Percentiles rank a stretch among this genome's conserved stretches.
Conservation (phyloP, 2,329 filamentous ascomycete genomes). For the Aspergillus carbonarius region DNA sequence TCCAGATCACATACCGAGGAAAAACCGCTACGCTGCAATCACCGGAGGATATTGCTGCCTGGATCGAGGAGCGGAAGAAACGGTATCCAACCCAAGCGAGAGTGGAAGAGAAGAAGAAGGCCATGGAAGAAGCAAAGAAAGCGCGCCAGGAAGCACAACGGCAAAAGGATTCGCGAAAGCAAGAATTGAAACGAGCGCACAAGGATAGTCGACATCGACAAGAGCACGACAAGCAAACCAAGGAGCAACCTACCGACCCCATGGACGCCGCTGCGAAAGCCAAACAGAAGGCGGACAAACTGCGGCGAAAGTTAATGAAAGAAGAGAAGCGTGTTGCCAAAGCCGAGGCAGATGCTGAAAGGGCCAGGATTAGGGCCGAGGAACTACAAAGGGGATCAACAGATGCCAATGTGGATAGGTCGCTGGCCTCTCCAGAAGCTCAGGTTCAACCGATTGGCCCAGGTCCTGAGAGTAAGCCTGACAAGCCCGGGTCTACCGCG, state of each 20-base stretch:
- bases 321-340: constrained; percentile 57
- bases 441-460: neutral
- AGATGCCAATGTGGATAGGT: constrained; percentile 7
- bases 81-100: constrained; percentile 78
- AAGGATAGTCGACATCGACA: constrained; percentile 31
- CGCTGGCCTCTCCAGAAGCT: neutral
- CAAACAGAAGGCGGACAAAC: constrained; percentile 43
- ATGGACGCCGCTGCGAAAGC: constrained; percentile 38
- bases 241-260: constrained; percentile 26
- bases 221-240: constrained; percentile 23
- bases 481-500: neutral
- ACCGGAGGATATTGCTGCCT: constrained; percentile 69
- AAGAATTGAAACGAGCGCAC: constrained; percentile 32
- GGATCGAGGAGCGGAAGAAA: constrained; percentile 76
- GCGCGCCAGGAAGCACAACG: constrained; percentile 38
- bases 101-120: constrained; percentile 60
- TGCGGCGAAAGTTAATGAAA: constrained; percentile 57
- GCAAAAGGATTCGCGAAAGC: constrained; percentile 41
- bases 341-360: constrained; percentile 45
- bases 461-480: neutral
- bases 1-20: constrained; percentile 59
- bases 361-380: constrained; percentile 37
- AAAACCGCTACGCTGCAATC: constrained; percentile 54
- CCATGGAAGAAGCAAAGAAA: constrained; percentile 62
- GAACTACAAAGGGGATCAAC: constrained; percentile 28